Base-by-base conservation (phyloP, 2,329 filamentous ascomycete genomes). In the Fusarium penzigii region DNA sequence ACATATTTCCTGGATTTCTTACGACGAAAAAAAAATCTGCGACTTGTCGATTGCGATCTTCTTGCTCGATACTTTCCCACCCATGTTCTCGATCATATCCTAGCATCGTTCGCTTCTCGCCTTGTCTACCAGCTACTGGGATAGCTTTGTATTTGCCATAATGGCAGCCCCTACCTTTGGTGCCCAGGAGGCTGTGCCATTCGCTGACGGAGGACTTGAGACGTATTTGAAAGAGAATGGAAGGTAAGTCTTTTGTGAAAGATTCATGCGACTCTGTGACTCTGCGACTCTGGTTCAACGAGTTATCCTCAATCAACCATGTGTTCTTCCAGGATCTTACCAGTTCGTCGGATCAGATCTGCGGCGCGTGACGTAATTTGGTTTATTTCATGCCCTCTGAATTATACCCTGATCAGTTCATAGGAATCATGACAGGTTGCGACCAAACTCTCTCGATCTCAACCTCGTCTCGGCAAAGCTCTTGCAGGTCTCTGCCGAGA, bases 401-500 rank as follows among this genome's bases (percentile, higher is more conserved):
- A 16, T 40, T 3, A 20, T 40, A 10, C n/a, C 8, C 39, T 20
- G 17, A 20, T 17, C 39, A 20, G 17, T 10, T 16, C 12, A 10
- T 40, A 40, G n/a, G 17, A 16, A 16, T 14, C 39, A n/a, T 14
- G n/a, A 13, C n/a, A 40, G 16, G 6, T 16, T 40, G 11, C n/a
- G 10, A 20, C 39, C 32, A 36, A 36, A 14, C 32, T 36, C 32
- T 14, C 32, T 40, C 17, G 39, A 40, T 9, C 39, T 40, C n/a
- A 40, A 40, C 39, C 39, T 40, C 3, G 39, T 40, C 39, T 40
- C 57, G 50, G 39, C 49, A 46, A 13, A 47, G 17, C 39, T 52
- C 51, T 14, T 16, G 45, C 29, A 43, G 48, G 34, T 57, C 41
- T 17, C 52, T 55, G 57, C 48, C 9, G 32, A 36, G 55, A 39